phyloP scores from a whole-genome alignment of 306 rosid genomes.

The Myrica gale region DNA sequence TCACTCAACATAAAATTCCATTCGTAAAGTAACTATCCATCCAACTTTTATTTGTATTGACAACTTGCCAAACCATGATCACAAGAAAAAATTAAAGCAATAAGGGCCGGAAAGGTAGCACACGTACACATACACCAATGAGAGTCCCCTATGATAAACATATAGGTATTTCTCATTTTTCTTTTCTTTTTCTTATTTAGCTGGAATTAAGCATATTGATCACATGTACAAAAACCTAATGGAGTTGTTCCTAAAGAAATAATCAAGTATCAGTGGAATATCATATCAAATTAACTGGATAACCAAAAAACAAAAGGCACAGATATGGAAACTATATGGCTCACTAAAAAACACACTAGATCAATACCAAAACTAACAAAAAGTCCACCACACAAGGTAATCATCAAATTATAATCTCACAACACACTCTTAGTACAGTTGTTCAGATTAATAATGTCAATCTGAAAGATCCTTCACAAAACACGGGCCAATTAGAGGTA shows the following conservation, averaged over 20 bases:
- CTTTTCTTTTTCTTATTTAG: neutral
- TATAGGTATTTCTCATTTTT: neutral
- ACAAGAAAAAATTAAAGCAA: neutral
- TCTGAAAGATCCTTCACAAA: neutral
- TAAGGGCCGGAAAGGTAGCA: conserved; percentile 20
- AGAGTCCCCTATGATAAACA: conserved; percentile 17
- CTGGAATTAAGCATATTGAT: neutral
- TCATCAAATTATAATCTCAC: conserved; percentile 12
- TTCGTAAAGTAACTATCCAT: neutral
- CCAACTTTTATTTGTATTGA: conserved; percentile 5
- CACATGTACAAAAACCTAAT: conserved; percentile 8
- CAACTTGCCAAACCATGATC: neutral
- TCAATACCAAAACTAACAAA: neutral
- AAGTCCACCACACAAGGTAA: neutral
- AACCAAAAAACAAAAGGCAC: neutral
- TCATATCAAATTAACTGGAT: neutral
- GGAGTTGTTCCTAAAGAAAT: neutral
- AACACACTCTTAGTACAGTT: conserved; percentile 4
- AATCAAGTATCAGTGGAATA: neutral
- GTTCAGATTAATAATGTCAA: conserved; percentile 11
- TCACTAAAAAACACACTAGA: neutral
- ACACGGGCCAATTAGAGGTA: conserved; percentile 8
- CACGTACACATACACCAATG: neutral
- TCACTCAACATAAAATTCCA: neutral
- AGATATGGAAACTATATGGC: neutral